Evolutionary conservation across 163 green algal genomes (phyloP).

Genomic region (Prototheca wickerhamii): DNA sequence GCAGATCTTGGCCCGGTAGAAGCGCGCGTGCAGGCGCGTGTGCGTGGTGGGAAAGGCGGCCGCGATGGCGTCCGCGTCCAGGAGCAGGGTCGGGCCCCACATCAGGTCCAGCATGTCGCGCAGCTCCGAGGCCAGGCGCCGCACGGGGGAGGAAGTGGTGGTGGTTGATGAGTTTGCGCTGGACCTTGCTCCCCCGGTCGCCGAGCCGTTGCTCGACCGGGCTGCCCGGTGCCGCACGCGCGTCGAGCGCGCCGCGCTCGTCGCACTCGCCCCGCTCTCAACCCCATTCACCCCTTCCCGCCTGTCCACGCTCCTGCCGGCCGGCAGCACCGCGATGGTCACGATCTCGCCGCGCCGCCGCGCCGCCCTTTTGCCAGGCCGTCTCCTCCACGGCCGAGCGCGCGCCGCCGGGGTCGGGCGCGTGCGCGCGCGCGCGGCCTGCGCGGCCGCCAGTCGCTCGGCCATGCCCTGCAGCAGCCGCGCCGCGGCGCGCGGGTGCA

Average conservation of each 20-base stretch:
- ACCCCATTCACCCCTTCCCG: not conserved
- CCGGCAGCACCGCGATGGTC: constrained; percentile 53
- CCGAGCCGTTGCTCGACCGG: no score
- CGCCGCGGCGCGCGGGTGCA: constrained; percentile 24
- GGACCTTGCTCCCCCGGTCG: no score
- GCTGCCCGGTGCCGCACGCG: no score
- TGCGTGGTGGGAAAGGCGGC: constrained; percentile 50
- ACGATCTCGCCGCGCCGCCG: constrained; percentile 41
- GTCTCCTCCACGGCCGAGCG: not conserved
- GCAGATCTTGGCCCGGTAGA: constrained; percentile 73
- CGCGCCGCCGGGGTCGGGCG: not conserved
- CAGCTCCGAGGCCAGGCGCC: constrained; percentile 26
- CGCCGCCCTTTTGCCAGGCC: not conserved
- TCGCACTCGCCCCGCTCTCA: not conserved
- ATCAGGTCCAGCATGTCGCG: constrained; percentile 33
- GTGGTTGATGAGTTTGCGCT: no score
- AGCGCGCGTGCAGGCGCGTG: constrained; percentile 45
- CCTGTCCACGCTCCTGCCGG: constrained; percentile 21
- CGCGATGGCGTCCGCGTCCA: constrained; percentile 25
- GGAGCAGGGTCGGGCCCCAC: constrained; percentile 39
- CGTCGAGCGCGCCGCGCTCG: no score
- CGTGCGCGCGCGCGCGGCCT: constrained; percentile 6
- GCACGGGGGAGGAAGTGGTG: no score
- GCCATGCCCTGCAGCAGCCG: constrained; percentile 43
- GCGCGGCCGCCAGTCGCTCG: constrained; percentile 22